Evolutionary conservation across 306 rosid genomes (phyloP).

Genomic region (Medicago truncatula): DNA sequence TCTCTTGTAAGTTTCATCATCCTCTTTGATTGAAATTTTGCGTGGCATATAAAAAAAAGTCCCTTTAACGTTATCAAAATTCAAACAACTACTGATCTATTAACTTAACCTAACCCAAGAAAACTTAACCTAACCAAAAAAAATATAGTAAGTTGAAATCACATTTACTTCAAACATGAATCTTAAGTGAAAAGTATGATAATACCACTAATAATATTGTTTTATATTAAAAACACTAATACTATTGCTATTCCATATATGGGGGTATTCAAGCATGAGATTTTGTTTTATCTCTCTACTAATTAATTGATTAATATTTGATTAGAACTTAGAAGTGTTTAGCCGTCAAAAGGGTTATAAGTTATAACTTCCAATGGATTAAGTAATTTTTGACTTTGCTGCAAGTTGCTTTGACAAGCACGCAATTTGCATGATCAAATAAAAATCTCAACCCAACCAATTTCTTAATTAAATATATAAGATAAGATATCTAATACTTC

Average conservation of each 20-base stretch:
- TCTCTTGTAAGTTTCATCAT: neutral
- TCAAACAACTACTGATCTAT: neutral
- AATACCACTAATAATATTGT: too few species aligned
- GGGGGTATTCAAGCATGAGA: neutral
- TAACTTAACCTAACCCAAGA: neutral
- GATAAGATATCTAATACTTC: conserved; percentile 25
- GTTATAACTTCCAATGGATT: neutral
- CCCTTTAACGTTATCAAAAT: neutral
- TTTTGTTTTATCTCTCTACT: neutral
- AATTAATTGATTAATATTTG: too few species aligned
- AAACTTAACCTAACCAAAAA: neutral
- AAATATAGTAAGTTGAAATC: too few species aligned
- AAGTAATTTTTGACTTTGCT: conserved; percentile 2
- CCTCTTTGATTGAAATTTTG: neutral
- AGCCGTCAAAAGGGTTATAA: neutral
- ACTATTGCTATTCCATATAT: neutral
- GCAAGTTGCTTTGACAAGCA: conserved; percentile 19
- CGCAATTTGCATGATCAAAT: conserved; percentile 26
- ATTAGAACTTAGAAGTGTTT: neutral
- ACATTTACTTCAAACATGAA: neutral
- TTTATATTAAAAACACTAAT: too few species aligned
- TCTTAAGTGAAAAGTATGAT: neutral
- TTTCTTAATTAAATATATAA: conserved; percentile 25
- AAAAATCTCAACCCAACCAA: neutral
- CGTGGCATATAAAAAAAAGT: neutral